Conservation (phyloP, 106 monocot species). For the Xerophyta viscosa region DNA sequence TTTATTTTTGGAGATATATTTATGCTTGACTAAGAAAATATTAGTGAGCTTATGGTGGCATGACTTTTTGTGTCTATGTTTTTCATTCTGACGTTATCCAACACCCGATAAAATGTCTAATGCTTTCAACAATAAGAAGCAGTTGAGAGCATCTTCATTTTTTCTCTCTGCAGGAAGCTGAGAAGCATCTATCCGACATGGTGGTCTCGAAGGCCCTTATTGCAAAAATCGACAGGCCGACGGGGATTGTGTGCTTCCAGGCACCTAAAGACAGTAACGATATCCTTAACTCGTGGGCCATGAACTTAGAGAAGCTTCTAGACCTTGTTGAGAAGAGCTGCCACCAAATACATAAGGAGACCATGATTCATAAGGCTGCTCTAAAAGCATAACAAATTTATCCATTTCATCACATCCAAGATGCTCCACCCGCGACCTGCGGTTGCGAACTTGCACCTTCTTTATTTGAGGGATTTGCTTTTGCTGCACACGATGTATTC, state of each 20-base stretch:
- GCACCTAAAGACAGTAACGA: slow-evolving; percentile 79
- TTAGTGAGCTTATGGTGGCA: no score
- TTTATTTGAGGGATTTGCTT: no score
- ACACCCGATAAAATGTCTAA: neutral
- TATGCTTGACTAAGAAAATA: no score
- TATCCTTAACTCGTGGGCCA: slow-evolving; percentile 79
- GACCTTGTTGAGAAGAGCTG: slow-evolving; percentile 99
- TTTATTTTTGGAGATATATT: no score
- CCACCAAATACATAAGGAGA: slow-evolving; percentile 99
- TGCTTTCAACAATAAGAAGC: neutral
- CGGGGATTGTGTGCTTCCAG: slow-evolving; percentile 72
- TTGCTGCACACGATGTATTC: no score
- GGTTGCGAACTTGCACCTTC: no score
- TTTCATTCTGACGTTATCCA: neutral
- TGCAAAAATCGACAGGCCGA: slow-evolving; percentile 78
- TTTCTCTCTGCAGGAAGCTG: slow-evolving; percentile 53
- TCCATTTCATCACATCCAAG: neutral
- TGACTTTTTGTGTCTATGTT: neutral
- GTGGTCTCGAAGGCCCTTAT: slow-evolving; percentile 78
- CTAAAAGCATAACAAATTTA: slow-evolving; percentile 56
- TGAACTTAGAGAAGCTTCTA: slow-evolving; percentile 83
- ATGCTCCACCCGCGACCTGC: neutral
- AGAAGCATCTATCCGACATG: slow-evolving; percentile 95
- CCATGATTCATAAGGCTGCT: slow-evolving; percentile 85
- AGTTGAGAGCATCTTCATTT: neutral